These are phyloP conservation scores for Trebouxia sp. DNA, from an alignment of 139 green algal species.

Conservation along the genomic window DNA sequence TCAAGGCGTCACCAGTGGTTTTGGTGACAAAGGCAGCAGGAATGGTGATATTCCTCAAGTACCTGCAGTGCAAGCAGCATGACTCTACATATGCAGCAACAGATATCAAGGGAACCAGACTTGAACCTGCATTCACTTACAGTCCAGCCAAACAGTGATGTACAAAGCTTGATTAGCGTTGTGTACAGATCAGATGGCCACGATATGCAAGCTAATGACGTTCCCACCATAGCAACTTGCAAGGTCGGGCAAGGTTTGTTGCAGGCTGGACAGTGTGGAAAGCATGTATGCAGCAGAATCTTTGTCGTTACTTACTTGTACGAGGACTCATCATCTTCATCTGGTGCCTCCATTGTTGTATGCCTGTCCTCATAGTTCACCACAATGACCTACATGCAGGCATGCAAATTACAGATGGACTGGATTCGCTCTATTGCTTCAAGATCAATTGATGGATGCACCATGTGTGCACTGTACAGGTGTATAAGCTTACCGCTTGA, in stretches of 20 bases:
- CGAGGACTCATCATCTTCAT: slow-evolving; percentile 49
- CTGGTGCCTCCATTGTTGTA: slow-evolving; percentile 77
- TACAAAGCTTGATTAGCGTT: too few relatives aligned
- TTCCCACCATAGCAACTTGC: too few relatives aligned
- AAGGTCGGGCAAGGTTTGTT: too few relatives aligned
- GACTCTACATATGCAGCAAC: not conserved
- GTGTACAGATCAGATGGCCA: not conserved
- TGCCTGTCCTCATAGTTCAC: slow-evolving; percentile 73
- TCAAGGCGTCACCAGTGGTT: slow-evolving; percentile 66
- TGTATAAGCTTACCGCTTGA: slow-evolving; percentile 57
- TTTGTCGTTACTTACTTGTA: slow-evolving; percentile 28
- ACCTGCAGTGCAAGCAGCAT: slow-evolving; percentile 29
- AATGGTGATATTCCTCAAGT: slow-evolving; percentile 74
- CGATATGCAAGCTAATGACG: not conserved
- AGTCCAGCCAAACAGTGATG: too few relatives aligned
- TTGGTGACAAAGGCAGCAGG: slow-evolving; percentile 79
- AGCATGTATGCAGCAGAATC: slow-evolving; percentile 27
- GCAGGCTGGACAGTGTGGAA: too few relatives aligned
- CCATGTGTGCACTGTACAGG: not conserved
- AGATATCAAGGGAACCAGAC: not conserved
- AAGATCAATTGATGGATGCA: not conserved
- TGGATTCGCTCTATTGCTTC: slow-evolving; percentile 3
- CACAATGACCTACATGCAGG: slow-evolving; percentile 51
- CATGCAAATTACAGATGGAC: too few relatives aligned
- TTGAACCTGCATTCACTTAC: too few relatives aligned